A percentile compares a stretch with the other conserved stretches of the same genome.
Conservation (phyloP, 1,284 basidiomycete genomes). For the Fomitiporia mediterranea region DNA sequence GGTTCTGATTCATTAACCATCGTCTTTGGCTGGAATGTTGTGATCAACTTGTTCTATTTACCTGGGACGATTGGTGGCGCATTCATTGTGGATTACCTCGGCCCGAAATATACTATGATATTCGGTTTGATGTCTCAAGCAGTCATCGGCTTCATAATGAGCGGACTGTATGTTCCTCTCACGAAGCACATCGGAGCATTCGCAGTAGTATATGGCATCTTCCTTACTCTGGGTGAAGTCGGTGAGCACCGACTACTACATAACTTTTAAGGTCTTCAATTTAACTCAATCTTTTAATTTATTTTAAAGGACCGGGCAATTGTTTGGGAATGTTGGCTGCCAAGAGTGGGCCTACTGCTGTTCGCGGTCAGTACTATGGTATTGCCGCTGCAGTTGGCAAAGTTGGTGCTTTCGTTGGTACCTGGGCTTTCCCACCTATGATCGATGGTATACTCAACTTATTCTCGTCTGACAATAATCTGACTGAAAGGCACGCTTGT, state of each 20-base stretch:
- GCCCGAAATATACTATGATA: conserved; percentile 76
- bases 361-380: conserved; percentile 85
- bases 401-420: conserved; percentile 81
- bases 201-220: conserved; percentile 86
- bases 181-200: conserved; percentile 71
- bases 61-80: conserved; percentile 78
- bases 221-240: conserved; percentile 81
- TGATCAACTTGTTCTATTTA: conserved; percentile 77
- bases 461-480: neutral
- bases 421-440: conserved; percentile 74
- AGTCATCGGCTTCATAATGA: conserved; percentile 80
- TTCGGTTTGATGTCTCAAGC: conserved; percentile 65
- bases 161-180: conserved; percentile 64
- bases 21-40: conserved; percentile 72
- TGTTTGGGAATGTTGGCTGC: conserved; percentile 76
- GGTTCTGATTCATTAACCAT: conserved; percentile 43
- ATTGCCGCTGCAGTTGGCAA: conserved; percentile 89
- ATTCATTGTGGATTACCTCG: conserved; percentile 69
- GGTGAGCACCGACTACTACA: no score
- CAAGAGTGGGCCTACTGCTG: conserved; percentile 79
- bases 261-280: no score
- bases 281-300: neutral
- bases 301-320: conserved; percentile 62
- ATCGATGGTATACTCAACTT: conserved; percentile 43
- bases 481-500: conserved; percentile 6